A percentile compares a stretch with the other conserved stretches of the same genome.
Evolutionary conservation across 345 rosid species (phyloP).

Genomic region (Euphorbia peplus): DNA sequence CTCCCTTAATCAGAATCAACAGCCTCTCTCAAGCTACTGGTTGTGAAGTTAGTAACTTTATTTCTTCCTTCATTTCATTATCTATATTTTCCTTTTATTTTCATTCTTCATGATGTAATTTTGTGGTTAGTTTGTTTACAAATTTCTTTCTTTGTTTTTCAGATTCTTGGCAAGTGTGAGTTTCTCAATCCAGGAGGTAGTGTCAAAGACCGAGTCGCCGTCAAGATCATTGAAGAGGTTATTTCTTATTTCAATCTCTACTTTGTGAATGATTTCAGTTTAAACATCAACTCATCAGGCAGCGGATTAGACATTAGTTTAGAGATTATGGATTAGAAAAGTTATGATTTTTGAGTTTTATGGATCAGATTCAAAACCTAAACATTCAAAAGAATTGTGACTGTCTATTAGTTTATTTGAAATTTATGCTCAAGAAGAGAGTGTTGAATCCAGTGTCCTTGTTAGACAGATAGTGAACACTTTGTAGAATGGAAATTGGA

Average conservation of each 20-base stretch:
- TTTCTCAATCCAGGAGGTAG: slow-evolving; percentile 98
- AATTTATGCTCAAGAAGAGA: background rate
- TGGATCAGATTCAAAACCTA: too few species aligned
- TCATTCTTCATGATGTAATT: background rate
- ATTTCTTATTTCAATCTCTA: slow-evolving; percentile 4
- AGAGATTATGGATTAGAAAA: background rate
- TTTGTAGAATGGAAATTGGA: background rate
- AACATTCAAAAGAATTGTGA: background rate
- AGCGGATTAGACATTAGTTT: background rate
- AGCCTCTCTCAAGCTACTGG: slow-evolving; percentile 95
- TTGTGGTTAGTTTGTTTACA: slow-evolving; percentile 9
- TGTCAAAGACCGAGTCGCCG: slow-evolving; percentile 90
- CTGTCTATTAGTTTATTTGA: background rate
- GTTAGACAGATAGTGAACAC: background rate
- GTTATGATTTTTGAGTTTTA: background rate
- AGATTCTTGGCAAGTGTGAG: slow-evolving; percentile 96
- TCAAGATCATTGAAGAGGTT: slow-evolving; percentile 89
- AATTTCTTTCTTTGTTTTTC: slow-evolving; percentile 14
- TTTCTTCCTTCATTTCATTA: slow-evolving; percentile 6
- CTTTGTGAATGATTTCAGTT: background rate
- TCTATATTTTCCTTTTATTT: background rate
- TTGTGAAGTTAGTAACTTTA: slow-evolving; percentile 79
- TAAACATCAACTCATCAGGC: background rate
- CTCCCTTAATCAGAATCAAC: slow-evolving; percentile 84
- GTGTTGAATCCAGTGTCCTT: background rate